These are phyloP conservation scores for Cymodocea nodosa DNA, from an alignment of 116 monocot species.

Conservation along the genomic window DNA sequence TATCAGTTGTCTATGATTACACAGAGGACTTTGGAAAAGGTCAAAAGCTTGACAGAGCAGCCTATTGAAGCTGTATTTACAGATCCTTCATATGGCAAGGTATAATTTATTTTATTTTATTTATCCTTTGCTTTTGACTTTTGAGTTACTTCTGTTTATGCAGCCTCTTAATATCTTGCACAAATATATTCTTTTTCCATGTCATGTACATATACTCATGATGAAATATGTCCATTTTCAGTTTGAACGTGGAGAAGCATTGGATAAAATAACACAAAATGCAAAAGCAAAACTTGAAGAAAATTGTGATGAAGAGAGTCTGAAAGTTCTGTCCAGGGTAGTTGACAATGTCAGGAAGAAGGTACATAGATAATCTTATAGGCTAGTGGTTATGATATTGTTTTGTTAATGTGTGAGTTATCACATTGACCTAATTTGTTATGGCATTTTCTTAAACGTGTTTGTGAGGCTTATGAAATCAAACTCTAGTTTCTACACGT, in stretches of 20 bases:
- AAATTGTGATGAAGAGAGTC: constrained; percentile 80
- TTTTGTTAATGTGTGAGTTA: no score
- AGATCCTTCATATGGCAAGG: constrained; percentile 93
- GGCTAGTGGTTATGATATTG: not conserved
- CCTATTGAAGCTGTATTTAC: constrained; percentile 89
- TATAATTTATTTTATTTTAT: constrained; percentile 11
- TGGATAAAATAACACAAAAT: constrained; percentile 78
- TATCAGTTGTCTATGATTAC: constrained; percentile 81
- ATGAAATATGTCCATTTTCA: constrained; percentile 9
- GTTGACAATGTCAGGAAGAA: constrained; percentile 84
- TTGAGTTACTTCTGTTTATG: not conserved
- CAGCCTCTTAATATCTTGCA: no score
- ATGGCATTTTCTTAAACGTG: no score
- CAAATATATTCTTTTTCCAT: no score
- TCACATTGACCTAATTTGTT: no score
- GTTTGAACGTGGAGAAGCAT: constrained; percentile 97
- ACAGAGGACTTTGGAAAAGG: constrained; percentile 58
- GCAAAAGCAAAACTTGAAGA: constrained; percentile 82
- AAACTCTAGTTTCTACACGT: no score
- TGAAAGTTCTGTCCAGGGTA: constrained; percentile 66
- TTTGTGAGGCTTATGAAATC: no score
- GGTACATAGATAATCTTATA: constrained; percentile 26
- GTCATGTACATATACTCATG: not conserved
- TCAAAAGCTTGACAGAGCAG: constrained; percentile 43
- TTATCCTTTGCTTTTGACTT: not conserved